Conservation (phyloP, 2,329 filamentous ascomycete species). For the Scleromitrula shiraiana region DNA sequence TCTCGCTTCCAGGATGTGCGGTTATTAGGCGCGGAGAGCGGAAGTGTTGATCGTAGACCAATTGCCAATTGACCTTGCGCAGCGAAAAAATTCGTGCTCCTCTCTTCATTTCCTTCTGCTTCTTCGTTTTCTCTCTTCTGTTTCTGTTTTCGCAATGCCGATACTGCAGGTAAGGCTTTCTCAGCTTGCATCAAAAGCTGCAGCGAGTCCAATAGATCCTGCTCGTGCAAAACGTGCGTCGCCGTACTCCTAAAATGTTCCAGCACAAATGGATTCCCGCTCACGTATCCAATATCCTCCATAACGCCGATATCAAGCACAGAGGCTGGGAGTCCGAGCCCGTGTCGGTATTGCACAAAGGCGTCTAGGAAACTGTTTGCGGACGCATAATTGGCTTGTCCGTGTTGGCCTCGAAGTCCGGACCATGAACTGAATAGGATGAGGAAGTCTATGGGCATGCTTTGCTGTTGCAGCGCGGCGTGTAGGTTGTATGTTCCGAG, state of each 20-base stretch:
- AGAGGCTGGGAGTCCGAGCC: background rate
- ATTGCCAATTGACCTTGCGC: too few relatives aligned
- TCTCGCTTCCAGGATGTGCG: too few relatives aligned
- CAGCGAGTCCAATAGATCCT: background rate
- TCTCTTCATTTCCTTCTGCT: too few relatives aligned
- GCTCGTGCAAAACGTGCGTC: background rate
- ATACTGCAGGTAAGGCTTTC: too few relatives aligned
- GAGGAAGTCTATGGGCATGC: slow-evolving; percentile 34
- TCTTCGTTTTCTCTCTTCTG: too few relatives aligned
- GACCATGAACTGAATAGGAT: slow-evolving; percentile 32
- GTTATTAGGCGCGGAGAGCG: too few relatives aligned
- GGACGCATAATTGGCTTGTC: slow-evolving; percentile 41
- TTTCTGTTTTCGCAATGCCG: too few relatives aligned
- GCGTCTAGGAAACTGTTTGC: slow-evolving; percentile 41
- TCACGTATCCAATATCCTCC: slow-evolving; percentile 32
- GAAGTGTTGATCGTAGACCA: too few relatives aligned
- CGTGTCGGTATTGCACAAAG: background rate
- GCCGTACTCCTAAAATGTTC: slow-evolving; percentile 7
- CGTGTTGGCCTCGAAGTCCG: slow-evolving; percentile 29
- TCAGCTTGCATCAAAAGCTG: too few relatives aligned
- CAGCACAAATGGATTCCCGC: too few relatives aligned
- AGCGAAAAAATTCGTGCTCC: too few relatives aligned
- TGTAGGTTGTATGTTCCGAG: slow-evolving; percentile 21
- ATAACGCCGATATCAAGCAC: background rate
- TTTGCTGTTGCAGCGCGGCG: slow-evolving; percentile 15